phyloP scores from a whole-genome alignment of 306 rosid species.

The Trifolium repens region DNA sequence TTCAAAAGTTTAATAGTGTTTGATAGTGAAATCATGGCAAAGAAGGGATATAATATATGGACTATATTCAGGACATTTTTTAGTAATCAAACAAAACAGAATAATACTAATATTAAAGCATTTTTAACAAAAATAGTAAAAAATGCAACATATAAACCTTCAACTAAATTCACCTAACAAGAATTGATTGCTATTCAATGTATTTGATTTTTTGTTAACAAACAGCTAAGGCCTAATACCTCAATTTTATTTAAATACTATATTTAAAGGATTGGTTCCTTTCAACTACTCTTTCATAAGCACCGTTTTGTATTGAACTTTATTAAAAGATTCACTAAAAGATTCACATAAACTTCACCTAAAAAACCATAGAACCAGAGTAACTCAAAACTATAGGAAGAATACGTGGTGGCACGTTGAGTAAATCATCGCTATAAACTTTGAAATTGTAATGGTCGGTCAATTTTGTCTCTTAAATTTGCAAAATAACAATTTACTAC shows the following conservation, averaged over 20 bases:
- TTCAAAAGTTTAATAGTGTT: slow-evolving; percentile 2
- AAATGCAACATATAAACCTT: neutral
- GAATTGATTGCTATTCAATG: neutral
- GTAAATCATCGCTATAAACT: too few relatives aligned
- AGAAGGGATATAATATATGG: neutral
- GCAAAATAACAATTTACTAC: too few relatives aligned
- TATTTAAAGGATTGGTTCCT: neutral
- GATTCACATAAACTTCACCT: too few relatives aligned
- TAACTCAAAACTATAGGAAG: too few relatives aligned
- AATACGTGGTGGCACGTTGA: too few relatives aligned
- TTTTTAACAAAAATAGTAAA: neutral
- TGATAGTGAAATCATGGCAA: neutral
- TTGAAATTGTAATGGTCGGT: too few relatives aligned
- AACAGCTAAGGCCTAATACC: neutral
- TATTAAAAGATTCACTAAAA: too few relatives aligned
- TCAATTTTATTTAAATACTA: neutral
- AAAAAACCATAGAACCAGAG: too few relatives aligned
- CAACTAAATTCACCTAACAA: too few relatives aligned
- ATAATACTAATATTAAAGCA: neutral
- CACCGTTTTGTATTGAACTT: neutral
- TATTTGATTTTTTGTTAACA: neutral
- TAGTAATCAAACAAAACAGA: neutral
- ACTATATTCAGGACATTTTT: neutral
- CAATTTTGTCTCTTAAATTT: too few relatives aligned
- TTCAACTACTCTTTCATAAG: neutral